These are phyloP conservation scores for Lantana camara DNA, from an alignment of 257 asterid species.

Conservation along the genomic window DNA sequence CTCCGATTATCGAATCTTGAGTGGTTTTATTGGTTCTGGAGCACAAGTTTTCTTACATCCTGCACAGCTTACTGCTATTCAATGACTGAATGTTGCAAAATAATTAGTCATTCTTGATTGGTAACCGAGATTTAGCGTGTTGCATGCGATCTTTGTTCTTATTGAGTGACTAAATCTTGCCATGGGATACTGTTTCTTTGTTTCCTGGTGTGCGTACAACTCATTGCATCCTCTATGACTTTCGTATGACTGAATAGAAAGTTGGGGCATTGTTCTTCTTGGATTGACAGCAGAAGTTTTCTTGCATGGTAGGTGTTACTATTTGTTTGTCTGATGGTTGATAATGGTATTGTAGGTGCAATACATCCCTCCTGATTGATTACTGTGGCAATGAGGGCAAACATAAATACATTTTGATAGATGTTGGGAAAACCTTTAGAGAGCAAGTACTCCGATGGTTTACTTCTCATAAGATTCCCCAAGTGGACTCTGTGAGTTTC, in stretches of 20 bases:
- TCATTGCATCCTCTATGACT: background rate
- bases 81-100: background rate
- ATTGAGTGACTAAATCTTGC: background rate
- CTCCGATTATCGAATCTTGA: background rate
- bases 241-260: conserved; percentile 3
- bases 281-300: conserved; percentile 5
- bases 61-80: background rate
- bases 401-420: conserved; percentile 86
- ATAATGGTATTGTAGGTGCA: conserved; percentile 69
- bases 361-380: conserved; percentile 92
- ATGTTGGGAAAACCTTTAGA: conserved; percentile 94
- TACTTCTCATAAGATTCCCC: conserved; percentile 75
- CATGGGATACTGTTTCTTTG: background rate
- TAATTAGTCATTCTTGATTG: conserved; percentile 1
- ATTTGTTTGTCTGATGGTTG: conserved; percentile 25
- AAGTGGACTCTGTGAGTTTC: conserved; percentile 87
- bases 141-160: background rate
- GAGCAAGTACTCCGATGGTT: conserved; percentile 99
- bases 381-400: conserved; percentile 53
- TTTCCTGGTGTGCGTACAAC: background rate
- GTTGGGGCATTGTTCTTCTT: background rate
- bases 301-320: background rate
- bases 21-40: background rate
- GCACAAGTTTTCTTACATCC: background rate
- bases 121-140: background rate